These are phyloP conservation scores for Chytriomyces hyalinus DNA, from an alignment of 192 early-diverging fungal genomes.

Conservation along the genomic window DNA sequence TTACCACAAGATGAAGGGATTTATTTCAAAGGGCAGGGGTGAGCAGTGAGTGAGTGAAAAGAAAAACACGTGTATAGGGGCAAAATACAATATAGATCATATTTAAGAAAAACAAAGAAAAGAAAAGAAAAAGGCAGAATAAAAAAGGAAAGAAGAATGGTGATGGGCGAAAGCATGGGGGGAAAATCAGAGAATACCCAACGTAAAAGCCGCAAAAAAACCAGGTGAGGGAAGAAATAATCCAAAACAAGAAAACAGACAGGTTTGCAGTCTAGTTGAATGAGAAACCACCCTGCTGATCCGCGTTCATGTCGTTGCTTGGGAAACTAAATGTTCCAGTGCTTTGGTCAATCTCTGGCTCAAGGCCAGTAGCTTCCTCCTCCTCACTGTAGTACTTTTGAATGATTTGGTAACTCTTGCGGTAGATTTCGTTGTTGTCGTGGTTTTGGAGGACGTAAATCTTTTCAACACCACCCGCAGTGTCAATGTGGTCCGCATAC, in stretches of 20 bases:
- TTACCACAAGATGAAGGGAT: background rate
- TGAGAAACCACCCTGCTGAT: constrained; percentile 25
- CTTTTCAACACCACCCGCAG: constrained; percentile 93
- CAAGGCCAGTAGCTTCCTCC: constrained; percentile 69
- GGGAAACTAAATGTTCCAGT: constrained; percentile 83
- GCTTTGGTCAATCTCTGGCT: constrained; percentile 70
- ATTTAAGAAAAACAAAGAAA: too few species aligned
- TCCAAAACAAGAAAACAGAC: background rate
- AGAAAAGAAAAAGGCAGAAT: background rate
- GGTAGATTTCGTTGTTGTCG: constrained; percentile 95
- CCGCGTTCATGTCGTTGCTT: constrained; percentile 32
- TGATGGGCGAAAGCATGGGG: background rate
- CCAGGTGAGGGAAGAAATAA: background rate
- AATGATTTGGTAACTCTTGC: constrained; percentile 93
- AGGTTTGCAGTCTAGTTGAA: constrained; percentile 12
- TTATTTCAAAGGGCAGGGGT: background rate
- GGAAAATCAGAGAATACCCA: background rate
- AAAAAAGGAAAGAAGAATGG: background rate
- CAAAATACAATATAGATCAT: too few species aligned
- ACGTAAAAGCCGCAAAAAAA: background rate
- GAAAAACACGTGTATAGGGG: too few species aligned
- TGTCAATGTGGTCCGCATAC: constrained; percentile 90
- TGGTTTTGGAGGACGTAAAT: constrained; percentile 94
- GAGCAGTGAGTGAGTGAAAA: too few species aligned
- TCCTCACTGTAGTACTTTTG: constrained; percentile 95